Percentiles rank a stretch among this genome's conserved stretches.
These are phyloP conservation scores for Maudiozyma humilis DNA, from an alignment of 1,139 yeast genomes.

Conservation along the genomic window DNA sequence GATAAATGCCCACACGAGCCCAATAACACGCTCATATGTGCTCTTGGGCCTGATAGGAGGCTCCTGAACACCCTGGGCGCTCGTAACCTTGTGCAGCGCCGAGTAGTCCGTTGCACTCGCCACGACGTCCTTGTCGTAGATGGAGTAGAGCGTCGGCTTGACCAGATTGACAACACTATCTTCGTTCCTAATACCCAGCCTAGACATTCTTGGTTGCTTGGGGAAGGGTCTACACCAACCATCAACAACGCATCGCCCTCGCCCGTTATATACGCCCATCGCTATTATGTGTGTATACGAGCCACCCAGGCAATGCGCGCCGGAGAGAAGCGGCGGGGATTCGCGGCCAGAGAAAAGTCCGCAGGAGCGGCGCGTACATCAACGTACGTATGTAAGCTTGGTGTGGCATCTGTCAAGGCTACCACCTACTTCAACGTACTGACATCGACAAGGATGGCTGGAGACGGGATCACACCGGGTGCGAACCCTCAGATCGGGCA, in stretches of 20 bases:
- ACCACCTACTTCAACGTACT: no score
- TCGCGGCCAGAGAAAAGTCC: no score
- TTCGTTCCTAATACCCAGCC: neutral
- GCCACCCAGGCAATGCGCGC: no score
- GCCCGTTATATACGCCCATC: no score
- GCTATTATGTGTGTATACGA: no score
- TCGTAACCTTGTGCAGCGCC: neutral
- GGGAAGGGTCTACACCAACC: no score
- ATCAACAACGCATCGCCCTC: no score
- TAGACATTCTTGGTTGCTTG: neutral
- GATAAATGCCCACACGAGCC: conserved; percentile 2
- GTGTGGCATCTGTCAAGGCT: neutral
- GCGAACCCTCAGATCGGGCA: conserved; percentile 23
- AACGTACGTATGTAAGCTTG: no score
- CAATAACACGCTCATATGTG: neutral
- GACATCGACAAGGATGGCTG: no score
- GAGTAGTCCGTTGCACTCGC: conserved; percentile 20
- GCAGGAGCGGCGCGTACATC: no score
- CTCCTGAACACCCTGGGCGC: neutral
- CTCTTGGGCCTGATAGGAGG: no score
- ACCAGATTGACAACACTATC: conserved; percentile 17
- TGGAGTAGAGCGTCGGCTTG: conserved; percentile 24
- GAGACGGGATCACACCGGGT: conserved; percentile 9
- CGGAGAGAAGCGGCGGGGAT: no score
- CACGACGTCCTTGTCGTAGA: conserved; percentile 26